Base-by-base conservation (phyloP, 805 yeast genomes). In the Candida argentea region DNA sequence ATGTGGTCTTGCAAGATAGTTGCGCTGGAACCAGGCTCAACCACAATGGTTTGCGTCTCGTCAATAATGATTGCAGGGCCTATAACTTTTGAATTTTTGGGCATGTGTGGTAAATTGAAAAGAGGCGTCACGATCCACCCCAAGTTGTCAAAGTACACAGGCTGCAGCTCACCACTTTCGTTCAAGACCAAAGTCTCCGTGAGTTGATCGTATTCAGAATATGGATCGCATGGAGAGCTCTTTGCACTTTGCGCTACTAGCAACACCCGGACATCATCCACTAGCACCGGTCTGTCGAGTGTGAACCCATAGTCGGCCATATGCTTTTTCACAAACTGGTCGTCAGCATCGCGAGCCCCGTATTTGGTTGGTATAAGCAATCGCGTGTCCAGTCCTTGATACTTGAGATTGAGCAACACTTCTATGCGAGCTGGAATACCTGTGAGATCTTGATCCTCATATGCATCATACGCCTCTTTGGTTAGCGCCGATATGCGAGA, bases 321-420 rank as follows among this genome's bases (percentile, higher is more conserved):
- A 31, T 57, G 65, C 33, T 52, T 46, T 9, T 32, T 35, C 5
- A 56, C 34, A 30, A 57, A 57, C 21, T 33, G 33, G 7, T 27
- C 19, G 19, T 38, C 48, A 9, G 52, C 46, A 32, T 50, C 38
- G 13, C 49, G 39, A 16, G 40, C 39, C 5, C 43, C 47, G 13
- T 44, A 50, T 4, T 7, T 24, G 42, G 28, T 40, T 13, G 52
- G 52, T n/a, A 81, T 72, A 81, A 86, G 79, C 36, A 87, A 55
- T 22, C 80, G 76, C 3, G 95, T 80, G 44, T 87, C 95, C n/a
- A 94, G 79, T 6, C 95, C 95, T 36, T 73, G 73, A 46, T 82
- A 87, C 44, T 93, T 67, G 64, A 86, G 57, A 46, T 86, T 86
- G 36, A 86, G 55, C 40, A 68, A 82, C 24, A 69, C 68, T 43